Evolutionary conservation across 2,329 filamentous ascomycete genomes (phyloP).

Genomic region (Ophiostoma tasmaniense): DNA sequence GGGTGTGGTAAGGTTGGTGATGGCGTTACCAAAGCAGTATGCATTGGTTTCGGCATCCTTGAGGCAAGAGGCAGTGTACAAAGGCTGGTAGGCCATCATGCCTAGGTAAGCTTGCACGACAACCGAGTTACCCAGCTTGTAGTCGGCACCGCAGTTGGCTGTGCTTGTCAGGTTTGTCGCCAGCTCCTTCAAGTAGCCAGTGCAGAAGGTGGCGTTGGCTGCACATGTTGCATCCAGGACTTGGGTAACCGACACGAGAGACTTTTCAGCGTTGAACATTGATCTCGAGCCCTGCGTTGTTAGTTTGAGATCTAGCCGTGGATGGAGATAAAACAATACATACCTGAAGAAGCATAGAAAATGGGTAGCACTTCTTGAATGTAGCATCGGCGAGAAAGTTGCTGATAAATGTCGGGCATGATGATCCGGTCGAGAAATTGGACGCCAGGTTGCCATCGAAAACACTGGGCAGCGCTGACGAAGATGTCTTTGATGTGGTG

Average conservation of each 20-base stretch:
- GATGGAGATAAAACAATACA: constrained; percentile 32
- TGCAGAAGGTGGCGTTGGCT: constrained; percentile 58
- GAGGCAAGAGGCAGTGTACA: constrained; percentile 77
- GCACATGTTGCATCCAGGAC: constrained; percentile 72
- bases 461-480: constrained; percentile 47
- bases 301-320: background rate
- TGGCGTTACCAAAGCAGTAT: constrained; percentile 78
- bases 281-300: constrained; percentile 60
- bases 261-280: constrained; percentile 73
- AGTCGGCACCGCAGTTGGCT: constrained; percentile 65
- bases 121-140: constrained; percentile 54
- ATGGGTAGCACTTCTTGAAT: constrained; percentile 68
- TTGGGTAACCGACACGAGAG: constrained; percentile 61
- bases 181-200: constrained; percentile 52
- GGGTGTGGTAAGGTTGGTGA: constrained; percentile 63
- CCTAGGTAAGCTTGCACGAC: constrained; percentile 69
- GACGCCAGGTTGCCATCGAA: constrained; percentile 58
- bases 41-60: constrained; percentile 54
- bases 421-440: constrained; percentile 49
- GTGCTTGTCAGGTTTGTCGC: constrained; percentile 55
- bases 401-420: constrained; percentile 61
- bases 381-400: constrained; percentile 55
- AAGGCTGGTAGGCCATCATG: constrained; percentile 64
- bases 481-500: constrained; percentile 17
- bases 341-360: constrained; percentile 57